These are phyloP conservation scores for Xylogone sp. DNA, from an alignment of 2,329 filamentous ascomycete genomes.

Conservation along the genomic window DNA sequence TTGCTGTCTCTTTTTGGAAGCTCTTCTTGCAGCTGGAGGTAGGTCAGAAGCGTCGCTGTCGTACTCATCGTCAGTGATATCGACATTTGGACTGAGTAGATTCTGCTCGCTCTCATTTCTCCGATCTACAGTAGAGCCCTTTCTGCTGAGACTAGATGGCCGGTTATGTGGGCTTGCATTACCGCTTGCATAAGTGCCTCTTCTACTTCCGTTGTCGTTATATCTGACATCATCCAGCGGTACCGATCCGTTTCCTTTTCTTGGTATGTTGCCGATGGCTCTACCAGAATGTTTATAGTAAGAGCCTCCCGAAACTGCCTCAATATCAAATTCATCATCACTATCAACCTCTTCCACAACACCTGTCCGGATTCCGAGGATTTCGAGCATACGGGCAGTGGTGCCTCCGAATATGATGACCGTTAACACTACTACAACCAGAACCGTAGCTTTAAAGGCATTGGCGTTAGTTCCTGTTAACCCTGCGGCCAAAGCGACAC, in stretches of 20 bases:
- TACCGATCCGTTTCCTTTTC: constrained; percentile 48
- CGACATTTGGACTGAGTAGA: constrained; percentile 40
- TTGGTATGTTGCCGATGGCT: constrained; percentile 74
- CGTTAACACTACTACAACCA: constrained; percentile 94
- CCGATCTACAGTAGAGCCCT: constrained; percentile 37
- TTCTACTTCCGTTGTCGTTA: constrained; percentile 48
- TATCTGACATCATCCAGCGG: constrained; percentile 55
- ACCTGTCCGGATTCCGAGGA: constrained; percentile 91
- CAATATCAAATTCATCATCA: constrained; percentile 98
- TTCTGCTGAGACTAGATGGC: constrained; percentile 48
- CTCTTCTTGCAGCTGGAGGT: constrained; percentile 51
- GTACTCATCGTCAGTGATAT: constrained; percentile 54
- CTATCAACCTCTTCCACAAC: constrained; percentile 97
- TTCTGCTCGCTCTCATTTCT: constrained; percentile 52
- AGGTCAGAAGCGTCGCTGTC: constrained; percentile 66
- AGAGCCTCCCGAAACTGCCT: constrained; percentile 26
- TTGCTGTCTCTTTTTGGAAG: constrained; percentile 11
- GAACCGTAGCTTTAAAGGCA: constrained; percentile 86
- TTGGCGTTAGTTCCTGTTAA: constrained; percentile 77
- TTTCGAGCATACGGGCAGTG: constrained; percentile 95
- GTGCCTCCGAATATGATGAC: constrained; percentile 99
- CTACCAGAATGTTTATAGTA: constrained; percentile 75
- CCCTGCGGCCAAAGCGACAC: constrained; percentile 88
- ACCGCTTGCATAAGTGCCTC: constrained; percentile 32
- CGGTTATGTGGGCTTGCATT: constrained; percentile 24